Conservation (phyloP, 306 rosid species). For the Acacia acuminata region DNA sequence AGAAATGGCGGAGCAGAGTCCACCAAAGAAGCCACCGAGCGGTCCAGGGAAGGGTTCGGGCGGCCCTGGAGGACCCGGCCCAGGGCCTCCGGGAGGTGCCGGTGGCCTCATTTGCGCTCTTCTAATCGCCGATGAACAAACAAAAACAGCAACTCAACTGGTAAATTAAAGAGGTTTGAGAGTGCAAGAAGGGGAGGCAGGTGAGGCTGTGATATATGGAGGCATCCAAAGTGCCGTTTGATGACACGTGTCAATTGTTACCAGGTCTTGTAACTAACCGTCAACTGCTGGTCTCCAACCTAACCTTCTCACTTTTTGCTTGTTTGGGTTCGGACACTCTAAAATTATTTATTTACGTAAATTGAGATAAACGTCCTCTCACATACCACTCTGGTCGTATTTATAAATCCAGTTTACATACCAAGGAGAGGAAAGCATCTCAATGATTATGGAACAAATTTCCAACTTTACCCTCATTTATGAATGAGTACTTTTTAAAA, state of each 20-base stretch:
- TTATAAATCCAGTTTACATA: no score
- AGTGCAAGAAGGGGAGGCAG: not conserved
- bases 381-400: no score
- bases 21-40: slow-evolving; percentile 31
- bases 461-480: no score
- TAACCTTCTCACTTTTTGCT: slow-evolving; percentile 23
- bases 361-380: no score
- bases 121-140: not conserved
- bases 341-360: no score
- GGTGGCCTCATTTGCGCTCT: slow-evolving; percentile 38
- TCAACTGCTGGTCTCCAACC: slow-evolving; percentile 32
- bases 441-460: no score
- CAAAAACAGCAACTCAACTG: not conserved
- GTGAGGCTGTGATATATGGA: not conserved
- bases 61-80: slow-evolving; percentile 19
- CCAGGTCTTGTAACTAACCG: not conserved
- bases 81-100: slow-evolving; percentile 28
- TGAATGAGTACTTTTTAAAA: no score
- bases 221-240: not conserved
- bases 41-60: slow-evolving; percentile 30
- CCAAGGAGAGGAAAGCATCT: no score
- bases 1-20: slow-evolving; percentile 36
- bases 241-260: not conserved
- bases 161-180: not conserved
- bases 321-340: no score